Conservation (phyloP, 2,329 filamentous ascomycete species). For the Hortaea werneckii region DNA sequence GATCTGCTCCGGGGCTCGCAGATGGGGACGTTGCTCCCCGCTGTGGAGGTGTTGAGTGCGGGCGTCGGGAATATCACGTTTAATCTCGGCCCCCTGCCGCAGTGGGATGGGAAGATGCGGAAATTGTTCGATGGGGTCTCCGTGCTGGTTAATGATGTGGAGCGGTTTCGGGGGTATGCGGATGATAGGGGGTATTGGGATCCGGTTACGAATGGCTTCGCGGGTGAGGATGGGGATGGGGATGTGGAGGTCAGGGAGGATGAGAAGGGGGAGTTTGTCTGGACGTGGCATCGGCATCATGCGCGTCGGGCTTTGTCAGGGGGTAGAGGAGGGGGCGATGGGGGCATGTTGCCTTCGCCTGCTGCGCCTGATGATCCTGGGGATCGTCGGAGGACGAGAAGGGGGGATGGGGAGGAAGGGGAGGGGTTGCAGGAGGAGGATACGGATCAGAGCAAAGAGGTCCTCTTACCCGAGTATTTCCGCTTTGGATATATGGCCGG, state of each 20-base stretch:
- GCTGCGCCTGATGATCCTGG: too few relatives aligned
- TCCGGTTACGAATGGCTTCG: neutral
- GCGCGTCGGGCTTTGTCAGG: neutral
- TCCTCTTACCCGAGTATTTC: constrained; percentile 56
- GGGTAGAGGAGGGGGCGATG: neutral
- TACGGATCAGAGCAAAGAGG: neutral
- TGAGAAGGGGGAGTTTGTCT: constrained; percentile 15
- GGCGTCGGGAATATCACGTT: constrained; percentile 55
- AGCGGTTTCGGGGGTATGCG: constrained; percentile 61
- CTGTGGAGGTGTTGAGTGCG: constrained; percentile 33
- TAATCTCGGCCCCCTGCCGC: constrained; percentile 36
- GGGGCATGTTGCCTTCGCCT: neutral
- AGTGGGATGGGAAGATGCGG: constrained; percentile 30
- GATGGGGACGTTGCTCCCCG: constrained; percentile 50
- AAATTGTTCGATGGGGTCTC: constrained; percentile 60
- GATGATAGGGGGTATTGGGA: constrained; percentile 45
- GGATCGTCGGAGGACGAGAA: too few relatives aligned
- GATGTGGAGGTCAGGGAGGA: neutral
- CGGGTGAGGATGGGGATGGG: constrained; percentile 10
- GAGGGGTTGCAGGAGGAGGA: neutral
- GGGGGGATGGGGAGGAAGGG: neutral
- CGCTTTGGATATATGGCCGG: constrained; percentile 66
- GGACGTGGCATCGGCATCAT: constrained; percentile 25
- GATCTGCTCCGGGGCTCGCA: constrained; percentile 51
- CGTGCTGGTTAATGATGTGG: constrained; percentile 76